Conservation (phyloP, 306 rosid genomes). For the Rosa persica region DNA sequence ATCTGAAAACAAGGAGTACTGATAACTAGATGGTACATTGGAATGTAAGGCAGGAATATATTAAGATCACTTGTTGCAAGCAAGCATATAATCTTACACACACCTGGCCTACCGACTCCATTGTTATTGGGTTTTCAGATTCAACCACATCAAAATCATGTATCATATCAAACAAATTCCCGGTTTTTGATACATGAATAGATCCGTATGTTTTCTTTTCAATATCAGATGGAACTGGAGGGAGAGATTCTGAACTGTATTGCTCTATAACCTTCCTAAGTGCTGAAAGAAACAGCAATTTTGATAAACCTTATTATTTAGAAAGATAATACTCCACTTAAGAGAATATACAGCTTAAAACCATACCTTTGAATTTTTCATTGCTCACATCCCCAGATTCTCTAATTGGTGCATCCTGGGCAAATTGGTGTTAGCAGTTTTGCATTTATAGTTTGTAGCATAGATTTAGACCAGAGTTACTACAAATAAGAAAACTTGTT, state of each 20-base stretch:
- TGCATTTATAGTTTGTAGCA: constrained; percentile 17
- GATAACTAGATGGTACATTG: constrained; percentile 2
- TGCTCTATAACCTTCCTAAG: constrained; percentile 64
- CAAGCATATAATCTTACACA: constrained; percentile 16
- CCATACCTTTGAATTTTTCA: constrained; percentile 68
- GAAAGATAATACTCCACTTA: background rate
- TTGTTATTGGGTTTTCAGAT: constrained; percentile 71
- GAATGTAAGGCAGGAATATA: background rate
- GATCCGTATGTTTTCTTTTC: constrained; percentile 68
- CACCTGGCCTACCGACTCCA: constrained; percentile 90
- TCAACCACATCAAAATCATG: constrained; percentile 41
- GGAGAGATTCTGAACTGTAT: constrained; percentile 53
- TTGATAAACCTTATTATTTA: constrained; percentile 25
- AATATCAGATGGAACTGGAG: constrained; percentile 61
- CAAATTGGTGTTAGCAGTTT: constrained; percentile 27
- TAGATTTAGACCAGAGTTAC: constrained; percentile 11
- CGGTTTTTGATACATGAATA: constrained; percentile 47
- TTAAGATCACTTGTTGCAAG: background rate
- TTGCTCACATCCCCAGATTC: constrained; percentile 87
- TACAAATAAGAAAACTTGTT: constrained; percentile 24
- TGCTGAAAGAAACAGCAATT: constrained; percentile 52
- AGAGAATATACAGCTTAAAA: background rate
- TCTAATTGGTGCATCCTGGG: constrained; percentile 92
- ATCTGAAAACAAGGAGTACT: constrained; percentile 50
- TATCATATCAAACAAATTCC: constrained; percentile 57